Percentiles rank a stretch among this genome's conserved stretches.
phyloP scores from a whole-genome alignment of 495 filamentous ascomycete species.

The Penicillium nucicola region DNA sequence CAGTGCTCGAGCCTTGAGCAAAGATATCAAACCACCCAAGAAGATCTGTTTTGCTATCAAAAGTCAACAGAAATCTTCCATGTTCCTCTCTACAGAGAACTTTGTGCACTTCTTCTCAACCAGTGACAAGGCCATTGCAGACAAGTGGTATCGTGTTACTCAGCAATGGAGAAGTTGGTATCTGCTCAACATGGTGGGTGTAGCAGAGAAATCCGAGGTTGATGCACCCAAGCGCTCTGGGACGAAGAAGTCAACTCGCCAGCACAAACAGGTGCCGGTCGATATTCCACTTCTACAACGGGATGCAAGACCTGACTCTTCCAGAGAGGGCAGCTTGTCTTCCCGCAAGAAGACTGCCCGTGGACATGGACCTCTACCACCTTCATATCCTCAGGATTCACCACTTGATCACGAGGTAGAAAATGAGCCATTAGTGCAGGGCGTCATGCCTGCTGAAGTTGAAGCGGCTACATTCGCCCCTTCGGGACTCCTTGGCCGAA shows the following conservation, averaged over 20 bases:
- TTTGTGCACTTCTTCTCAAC: slow-evolving; percentile 91
- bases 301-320: slow-evolving; percentile 50
- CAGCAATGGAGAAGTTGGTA: slow-evolving; percentile 91
- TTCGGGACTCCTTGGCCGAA: slow-evolving; percentile 58
- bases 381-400: slow-evolving; percentile 38
- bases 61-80: slow-evolving; percentile 83
- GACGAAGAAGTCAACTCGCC: slow-evolving; percentile 37
- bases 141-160: slow-evolving; percentile 64
- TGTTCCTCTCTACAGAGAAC: slow-evolving; percentile 78
- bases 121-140: slow-evolving; percentile 63
- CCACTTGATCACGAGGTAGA: slow-evolving; percentile 26
- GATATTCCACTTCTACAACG: slow-evolving; percentile 5
- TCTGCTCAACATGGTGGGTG: slow-evolving; percentile 62
- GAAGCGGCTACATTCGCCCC: slow-evolving; percentile 52
- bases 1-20: slow-evolving; percentile 58
- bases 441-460: slow-evolving; percentile 15
- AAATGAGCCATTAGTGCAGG: slow-evolving; percentile 9
- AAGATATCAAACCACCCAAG: slow-evolving; percentile 69
- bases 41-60: slow-evolving; percentile 85
- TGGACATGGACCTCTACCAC: slow-evolving; percentile 43
- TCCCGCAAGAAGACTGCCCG: slow-evolving; percentile 35
- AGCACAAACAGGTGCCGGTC: slow-evolving; percentile 3
- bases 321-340: slow-evolving; percentile 13
- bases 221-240: slow-evolving; percentile 14
- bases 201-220: slow-evolving; percentile 37